A percentile compares a stretch with the other conserved stretches of the same genome.
Conservation (phyloP, 352 stramenopile genomes). For the Phytophthora macrochlamydospora region DNA sequence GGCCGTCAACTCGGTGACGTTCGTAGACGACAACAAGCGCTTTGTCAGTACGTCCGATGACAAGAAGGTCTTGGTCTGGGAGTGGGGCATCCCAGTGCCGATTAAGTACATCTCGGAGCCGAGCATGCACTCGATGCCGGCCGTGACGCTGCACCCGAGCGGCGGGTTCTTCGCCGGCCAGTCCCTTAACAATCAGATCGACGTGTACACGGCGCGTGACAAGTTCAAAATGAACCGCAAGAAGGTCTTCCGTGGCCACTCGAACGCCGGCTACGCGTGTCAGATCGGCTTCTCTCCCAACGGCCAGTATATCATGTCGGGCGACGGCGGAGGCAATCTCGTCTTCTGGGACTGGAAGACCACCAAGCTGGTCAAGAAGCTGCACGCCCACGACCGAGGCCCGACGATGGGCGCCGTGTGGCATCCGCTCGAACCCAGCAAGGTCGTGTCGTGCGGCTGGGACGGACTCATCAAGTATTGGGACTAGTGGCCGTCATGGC, state of each 20-base stretch:
- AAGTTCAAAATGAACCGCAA: constrained; percentile 96
- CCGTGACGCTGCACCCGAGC: constrained; percentile 94
- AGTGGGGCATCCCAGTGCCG: constrained; percentile 97
- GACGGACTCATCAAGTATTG: constrained; percentile 99
- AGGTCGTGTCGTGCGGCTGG: constrained; percentile 98
- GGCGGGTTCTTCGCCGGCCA: constrained; percentile 95
- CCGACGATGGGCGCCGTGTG: constrained; percentile 95
- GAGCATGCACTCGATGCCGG: constrained; percentile 99
- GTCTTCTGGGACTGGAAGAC: constrained; percentile 99
- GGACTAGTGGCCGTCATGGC: constrained; percentile 76
- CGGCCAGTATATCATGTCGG: constrained; percentile 93
- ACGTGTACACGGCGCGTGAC: constrained; percentile 95
- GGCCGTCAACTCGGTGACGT: constrained; percentile 98
- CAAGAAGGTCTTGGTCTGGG: constrained; percentile 99
- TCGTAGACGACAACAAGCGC: constrained; percentile 96
- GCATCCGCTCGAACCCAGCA: constrained; percentile 97
- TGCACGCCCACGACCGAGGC: constrained; percentile 92
- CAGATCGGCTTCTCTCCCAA: constrained; percentile 96
- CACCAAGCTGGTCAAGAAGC: constrained; percentile 90
- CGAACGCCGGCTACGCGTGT: constrained; percentile 96
- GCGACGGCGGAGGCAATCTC: constrained; percentile 97
- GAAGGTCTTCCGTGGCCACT: constrained; percentile 93
- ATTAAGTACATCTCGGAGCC: constrained; percentile 99
- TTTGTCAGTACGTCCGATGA: constrained; percentile 97
- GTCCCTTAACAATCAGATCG: constrained; percentile 98